Evolutionary conservation across 1,284 basidiomycete genomes (phyloP), one percentile per base, ranked within the genome.

Genomic region (Ustilago cynodontis): DNA sequence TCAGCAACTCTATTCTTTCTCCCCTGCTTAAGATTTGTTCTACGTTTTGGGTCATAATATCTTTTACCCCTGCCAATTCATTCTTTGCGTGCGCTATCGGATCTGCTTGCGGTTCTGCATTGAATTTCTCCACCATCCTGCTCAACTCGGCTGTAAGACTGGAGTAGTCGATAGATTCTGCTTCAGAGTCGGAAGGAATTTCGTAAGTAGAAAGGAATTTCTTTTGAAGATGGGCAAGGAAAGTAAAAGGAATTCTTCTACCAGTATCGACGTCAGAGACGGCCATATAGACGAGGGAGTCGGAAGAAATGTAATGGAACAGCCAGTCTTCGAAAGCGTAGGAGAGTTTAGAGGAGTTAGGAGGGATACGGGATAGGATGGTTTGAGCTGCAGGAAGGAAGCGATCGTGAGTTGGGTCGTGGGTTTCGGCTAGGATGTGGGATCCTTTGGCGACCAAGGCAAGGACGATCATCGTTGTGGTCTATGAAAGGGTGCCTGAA

Each of bases 291-390:
- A 92, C 91, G 85, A 93, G 91, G 0, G 77, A 83, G 54, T 84
- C 77, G 18, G 69, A 69, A 26, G 79, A 72, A 72, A 96, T 90
- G 87, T 98, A 98, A 88, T 99, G 96, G 85, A 98, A 97, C 29
- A 98, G 89, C 86, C 94, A 96, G 87, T 95, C 92, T 86, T 86
- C 86, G 39, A 80, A 85, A 0, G 82, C 79, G 86, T 89, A 98
- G 37, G 94, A 96, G 61, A 98, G 89, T 87, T 97, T 97, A 86
- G 93, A 93, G 87, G 97, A 92, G 85, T 94, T 93, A 1, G 93
- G 93, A 1, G 95, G 94, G 83, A 98, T 98, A 88, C 96, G 96
- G 47, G 92, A 92, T 16, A 99, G 89, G 79, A 98, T 97, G 0
- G 93, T 94, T 81, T 94, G 92, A 8, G 93, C 93, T 18, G 96